Evolutionary conservation across 75 land plant species (phyloP).

Genomic region (Cryptomeria japonica): DNA sequence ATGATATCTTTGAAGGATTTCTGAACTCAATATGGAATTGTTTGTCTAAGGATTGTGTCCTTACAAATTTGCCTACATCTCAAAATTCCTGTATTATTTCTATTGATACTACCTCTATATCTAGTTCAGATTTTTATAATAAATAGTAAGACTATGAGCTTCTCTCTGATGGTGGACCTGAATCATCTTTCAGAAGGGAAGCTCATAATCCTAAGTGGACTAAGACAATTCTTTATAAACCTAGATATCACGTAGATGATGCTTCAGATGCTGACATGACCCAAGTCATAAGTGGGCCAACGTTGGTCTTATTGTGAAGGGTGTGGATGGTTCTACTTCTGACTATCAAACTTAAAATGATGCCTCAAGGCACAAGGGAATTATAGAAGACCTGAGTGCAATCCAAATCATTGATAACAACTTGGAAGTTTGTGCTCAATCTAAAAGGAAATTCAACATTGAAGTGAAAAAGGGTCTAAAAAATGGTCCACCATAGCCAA

Average conservation of each 20-base stretch:
- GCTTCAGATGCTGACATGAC: neutral
- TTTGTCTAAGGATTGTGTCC: neutral
- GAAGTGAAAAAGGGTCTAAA: too few relatives aligned
- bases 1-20: neutral
- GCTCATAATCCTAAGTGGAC: neutral
- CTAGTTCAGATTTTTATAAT: neutral
- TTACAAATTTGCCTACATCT: neutral
- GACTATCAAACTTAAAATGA: too few relatives aligned
- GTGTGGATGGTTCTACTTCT: neutral
- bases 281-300: neutral
- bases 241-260: neutral
- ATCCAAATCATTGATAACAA: too few relatives aligned
- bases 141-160: neutral
- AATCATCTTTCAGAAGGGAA: neutral
- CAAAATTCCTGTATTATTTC: neutral
- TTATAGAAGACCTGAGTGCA: too few relatives aligned
- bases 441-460: too few relatives aligned
- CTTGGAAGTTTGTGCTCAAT: too few relatives aligned
- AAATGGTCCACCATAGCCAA: too few relatives aligned
- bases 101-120: neutral
- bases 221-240: neutral
- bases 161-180: neutral
- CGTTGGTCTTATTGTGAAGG: neutral
- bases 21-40: neutral
- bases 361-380: too few relatives aligned